Conservation (phyloP, 2,329 filamentous ascomycete species). For the Calonectria pteridis region DNA sequence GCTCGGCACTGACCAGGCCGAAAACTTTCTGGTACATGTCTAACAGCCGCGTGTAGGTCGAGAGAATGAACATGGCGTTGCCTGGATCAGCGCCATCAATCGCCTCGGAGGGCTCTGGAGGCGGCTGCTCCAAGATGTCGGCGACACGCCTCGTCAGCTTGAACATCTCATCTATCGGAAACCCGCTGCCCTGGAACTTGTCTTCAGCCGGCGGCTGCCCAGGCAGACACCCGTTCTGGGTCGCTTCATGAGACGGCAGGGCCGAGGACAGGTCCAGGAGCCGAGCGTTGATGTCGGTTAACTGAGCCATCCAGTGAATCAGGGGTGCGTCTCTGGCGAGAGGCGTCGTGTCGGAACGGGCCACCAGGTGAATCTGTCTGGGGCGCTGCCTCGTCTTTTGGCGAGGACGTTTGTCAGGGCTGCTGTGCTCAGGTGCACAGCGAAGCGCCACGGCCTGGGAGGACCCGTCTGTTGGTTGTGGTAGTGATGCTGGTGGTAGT, state of each 20-base stretch:
- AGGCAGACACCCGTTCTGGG: slow-evolving; percentile 33
- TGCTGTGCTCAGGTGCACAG: slow-evolving; percentile 42
- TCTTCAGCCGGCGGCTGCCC: slow-evolving; percentile 36
- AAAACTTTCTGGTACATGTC: slow-evolving; percentile 57
- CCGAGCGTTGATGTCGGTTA: slow-evolving; percentile 53
- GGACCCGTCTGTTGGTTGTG: slow-evolving; percentile 20
- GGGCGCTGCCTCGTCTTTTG: slow-evolving; percentile 43
- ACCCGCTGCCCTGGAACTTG: slow-evolving; percentile 44
- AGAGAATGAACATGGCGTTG: slow-evolving; percentile 54
- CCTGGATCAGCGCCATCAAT: slow-evolving; percentile 51
- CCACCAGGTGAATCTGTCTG: slow-evolving; percentile 50
- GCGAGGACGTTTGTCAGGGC: slow-evolving; percentile 40
- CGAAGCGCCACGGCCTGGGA: slow-evolving; percentile 31
- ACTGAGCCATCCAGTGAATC: slow-evolving; percentile 54
- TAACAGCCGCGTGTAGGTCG: slow-evolving; percentile 54
- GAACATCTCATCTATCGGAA: slow-evolving; percentile 58
- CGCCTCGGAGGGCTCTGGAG: slow-evolving; percentile 20
- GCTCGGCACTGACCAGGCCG: slow-evolving; percentile 50
- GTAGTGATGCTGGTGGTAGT: not conserved
- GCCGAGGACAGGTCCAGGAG: slow-evolving; percentile 53
- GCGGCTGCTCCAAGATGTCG: slow-evolving; percentile 49
- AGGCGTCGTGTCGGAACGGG: slow-evolving; percentile 35
- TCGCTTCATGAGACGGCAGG: slow-evolving; percentile 45
- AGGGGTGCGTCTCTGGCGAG: slow-evolving; percentile 37
- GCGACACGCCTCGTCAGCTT: slow-evolving; percentile 53